These are phyloP conservation scores for Paratinospora sagittata DNA, from an alignment of 164 flowering plant genomes.

Conservation along the genomic window DNA sequence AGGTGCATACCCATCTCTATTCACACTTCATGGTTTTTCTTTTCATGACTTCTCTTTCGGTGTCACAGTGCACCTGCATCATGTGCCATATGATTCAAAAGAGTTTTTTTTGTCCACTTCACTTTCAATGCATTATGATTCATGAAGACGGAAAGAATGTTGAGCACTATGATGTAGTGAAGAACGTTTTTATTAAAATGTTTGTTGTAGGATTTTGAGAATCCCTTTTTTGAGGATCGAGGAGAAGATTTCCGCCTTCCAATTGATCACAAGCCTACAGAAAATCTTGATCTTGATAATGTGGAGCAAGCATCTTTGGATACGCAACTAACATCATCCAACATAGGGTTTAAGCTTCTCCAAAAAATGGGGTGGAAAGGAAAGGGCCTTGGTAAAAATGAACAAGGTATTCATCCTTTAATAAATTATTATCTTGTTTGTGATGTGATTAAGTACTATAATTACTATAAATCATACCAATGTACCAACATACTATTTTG, in stretches of 20 bases:
- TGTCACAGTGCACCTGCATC: not conserved
- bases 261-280: conserved; percentile 72
- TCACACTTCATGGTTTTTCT: not conserved
- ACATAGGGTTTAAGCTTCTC: conserved; percentile 87
- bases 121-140: not conserved
- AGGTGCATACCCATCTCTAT: too few species aligned
- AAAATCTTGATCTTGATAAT: conserved; percentile 77
- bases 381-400: conserved; percentile 95
- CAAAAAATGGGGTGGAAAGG: conserved; percentile 99
- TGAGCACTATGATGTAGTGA: not conserved
- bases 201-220: conserved; percentile 36
- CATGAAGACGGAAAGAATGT: not conserved
- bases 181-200: not conserved
- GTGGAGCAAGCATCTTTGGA: conserved; percentile 94
- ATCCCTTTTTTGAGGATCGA: conserved; percentile 45
- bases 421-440: not conserved
- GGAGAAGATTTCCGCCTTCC: conserved; percentile 81
- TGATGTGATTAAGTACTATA: too few species aligned
- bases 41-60: not conserved
- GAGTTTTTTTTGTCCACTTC: not conserved
- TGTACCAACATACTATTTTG: too few species aligned
- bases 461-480: too few species aligned
- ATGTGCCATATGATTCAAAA: not conserved
- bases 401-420: conserved; percentile 59
- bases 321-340: conserved; percentile 73